phyloP scores from a whole-genome alignment of 164 flowering plant species.

The Sextonia rubra region DNA sequence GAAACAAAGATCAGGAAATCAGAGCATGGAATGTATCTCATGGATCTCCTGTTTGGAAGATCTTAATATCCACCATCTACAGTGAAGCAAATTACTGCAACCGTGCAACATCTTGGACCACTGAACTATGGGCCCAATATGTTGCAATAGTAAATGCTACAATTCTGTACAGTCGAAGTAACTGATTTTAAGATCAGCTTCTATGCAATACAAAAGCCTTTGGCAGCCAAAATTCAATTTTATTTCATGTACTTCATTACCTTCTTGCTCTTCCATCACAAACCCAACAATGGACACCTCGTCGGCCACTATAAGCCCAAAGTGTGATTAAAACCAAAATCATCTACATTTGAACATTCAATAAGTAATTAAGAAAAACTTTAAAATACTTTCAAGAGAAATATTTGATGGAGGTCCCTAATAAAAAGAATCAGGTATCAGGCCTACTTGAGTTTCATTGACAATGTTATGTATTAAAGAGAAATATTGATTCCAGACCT shows the following conservation, averaged over 20 bases:
- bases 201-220: not conserved
- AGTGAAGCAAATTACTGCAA: too few relatives aligned
- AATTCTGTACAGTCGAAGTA: too few relatives aligned
- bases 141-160: too few relatives aligned
- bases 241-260: constrained; percentile 23
- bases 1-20: not conserved
- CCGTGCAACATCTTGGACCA: too few relatives aligned
- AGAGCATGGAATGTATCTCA: too few relatives aligned
- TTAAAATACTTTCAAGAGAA: not conserved
- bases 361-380: constrained; percentile 1
- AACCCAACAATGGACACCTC: constrained; percentile 99
- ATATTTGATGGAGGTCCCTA: not conserved
- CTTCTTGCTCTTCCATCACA: constrained; percentile 97
- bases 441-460: not conserved
- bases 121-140: too few relatives aligned
- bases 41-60: too few relatives aligned
- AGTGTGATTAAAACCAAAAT: constrained; percentile 90
- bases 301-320: constrained; percentile 98
- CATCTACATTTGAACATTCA: constrained; percentile 46
- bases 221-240: constrained; percentile 1
- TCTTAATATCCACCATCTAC: too few relatives aligned
- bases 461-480: not conserved
- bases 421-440: not conserved
- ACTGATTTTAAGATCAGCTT: not conserved
- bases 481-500: constrained; percentile 40